Base-by-base conservation (phyloP, 495 filamentous ascomycete species). In the Penicillium pulvis region DNA sequence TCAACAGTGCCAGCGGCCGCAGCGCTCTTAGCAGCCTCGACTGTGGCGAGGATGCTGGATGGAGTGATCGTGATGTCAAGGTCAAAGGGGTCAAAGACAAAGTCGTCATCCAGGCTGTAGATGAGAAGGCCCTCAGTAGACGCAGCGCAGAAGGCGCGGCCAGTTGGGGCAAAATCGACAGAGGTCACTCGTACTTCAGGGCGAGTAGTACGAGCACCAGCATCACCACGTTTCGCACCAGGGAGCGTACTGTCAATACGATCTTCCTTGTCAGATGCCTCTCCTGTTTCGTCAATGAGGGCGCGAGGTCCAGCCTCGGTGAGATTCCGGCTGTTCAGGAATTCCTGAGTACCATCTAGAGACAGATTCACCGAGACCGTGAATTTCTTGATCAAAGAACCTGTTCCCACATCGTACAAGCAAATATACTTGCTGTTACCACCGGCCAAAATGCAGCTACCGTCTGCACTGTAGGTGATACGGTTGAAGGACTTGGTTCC, bases 381-480 rank as follows among this genome's bases (percentile, higher is more conserved):
- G 67, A 87, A 98, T 61, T 96, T 96, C 64, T 93, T 96, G 54
- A 97, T 75, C n/a, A 98, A 78, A 4, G 90, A 90, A 65, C 92
- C 91, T 4, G 92, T 93, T 44, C 82, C 82, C 23, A 94, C 90
- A 50, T 94, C 92, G 71, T 98, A 98, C 53, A 98, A 77, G 67
- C 95, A 98, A 30, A 98, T 96, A 67, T 91, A 97, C 75, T 97
- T 98, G 84, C 91, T 96, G 73, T 92, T 97, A 6, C 94, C 94
- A 49, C 82, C 92, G 0, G 92, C 93, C 42, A 98, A 78, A 23
- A 98, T 80, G 70, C 93, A 97, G 54, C 84, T 87, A 42, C 94
- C 95, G 65, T 98, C 94, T 2, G 91, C 86, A 63, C 90, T 94
- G 75, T 97, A 98, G 42, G 85, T 84, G 60, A 98, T 86, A 52